These are phyloP conservation scores for Diplodia corticola DNA, from an alignment of 2,329 filamentous ascomycete genomes.

Conservation along the genomic window DNA sequence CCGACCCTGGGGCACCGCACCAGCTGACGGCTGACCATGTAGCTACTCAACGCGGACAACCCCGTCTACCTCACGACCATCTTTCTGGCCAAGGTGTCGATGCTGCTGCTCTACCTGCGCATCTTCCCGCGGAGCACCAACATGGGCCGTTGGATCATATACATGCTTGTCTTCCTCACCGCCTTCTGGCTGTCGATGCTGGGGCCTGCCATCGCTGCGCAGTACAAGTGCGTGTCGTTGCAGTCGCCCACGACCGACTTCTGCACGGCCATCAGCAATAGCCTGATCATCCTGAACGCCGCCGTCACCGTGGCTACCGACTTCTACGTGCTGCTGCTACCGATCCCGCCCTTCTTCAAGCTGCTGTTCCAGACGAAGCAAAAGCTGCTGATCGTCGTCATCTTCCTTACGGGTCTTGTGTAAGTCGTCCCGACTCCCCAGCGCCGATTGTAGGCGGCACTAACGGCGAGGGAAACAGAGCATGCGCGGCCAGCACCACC, in stretches of 20 bases:
- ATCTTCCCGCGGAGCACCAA: background rate
- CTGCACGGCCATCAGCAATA: background rate
- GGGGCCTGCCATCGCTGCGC: background rate
- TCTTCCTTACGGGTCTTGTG: slow-evolving; percentile 3
- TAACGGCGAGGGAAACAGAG: background rate
- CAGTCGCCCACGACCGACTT: background rate
- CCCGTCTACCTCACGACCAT: background rate
- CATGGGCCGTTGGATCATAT: background rate
- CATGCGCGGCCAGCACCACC: slow-evolving; percentile 7
- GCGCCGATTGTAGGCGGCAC: background rate
- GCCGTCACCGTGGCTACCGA: slow-evolving; percentile 20
- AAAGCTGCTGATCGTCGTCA: slow-evolving; percentile 2
- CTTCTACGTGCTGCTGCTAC: slow-evolving; percentile 24
- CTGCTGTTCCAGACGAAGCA: background rate
- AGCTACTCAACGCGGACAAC: slow-evolving; percentile 16
- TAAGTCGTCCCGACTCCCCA: background rate
- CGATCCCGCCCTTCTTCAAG: slow-evolving; percentile 14
- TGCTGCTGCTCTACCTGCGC: slow-evolving; percentile 11
- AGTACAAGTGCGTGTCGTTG: slow-evolving; percentile 13
- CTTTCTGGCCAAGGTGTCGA: slow-evolving; percentile 13
- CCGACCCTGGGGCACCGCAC: background rate
- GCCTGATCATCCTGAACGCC: slow-evolving; percentile 17
- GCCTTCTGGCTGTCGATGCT: background rate
- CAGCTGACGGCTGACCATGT: background rate
- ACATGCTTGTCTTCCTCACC: background rate